Conservation (phyloP, 2,329 filamentous ascomycete species). For the Aspergillus brasiliensis region DNA sequence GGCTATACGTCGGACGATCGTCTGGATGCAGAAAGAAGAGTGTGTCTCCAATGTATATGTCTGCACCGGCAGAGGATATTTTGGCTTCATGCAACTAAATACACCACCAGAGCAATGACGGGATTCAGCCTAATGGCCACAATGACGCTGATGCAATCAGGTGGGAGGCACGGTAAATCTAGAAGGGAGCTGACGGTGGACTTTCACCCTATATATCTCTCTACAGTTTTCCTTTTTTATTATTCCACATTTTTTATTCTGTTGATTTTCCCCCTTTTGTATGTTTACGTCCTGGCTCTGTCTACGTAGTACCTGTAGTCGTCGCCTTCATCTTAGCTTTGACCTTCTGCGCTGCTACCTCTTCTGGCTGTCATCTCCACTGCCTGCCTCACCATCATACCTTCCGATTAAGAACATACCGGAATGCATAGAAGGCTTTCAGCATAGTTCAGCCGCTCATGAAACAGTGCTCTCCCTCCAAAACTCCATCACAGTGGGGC, state of each 20-base stretch:
- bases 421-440: conserved; percentile 23
- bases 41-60: conserved; percentile 10
- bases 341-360: neutral
- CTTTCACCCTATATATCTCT: conserved; percentile 5
- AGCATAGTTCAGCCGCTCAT: conserved; percentile 25
- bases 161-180: neutral
- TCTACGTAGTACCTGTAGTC: conserved; percentile 7
- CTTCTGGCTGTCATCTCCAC: neutral
- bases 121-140: neutral
- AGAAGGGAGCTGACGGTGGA: neutral
- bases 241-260: conserved; percentile 4
- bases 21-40: neutral
- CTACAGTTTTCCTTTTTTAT: neutral
- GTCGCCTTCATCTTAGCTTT: conserved; percentile 3
- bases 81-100: conserved; percentile 10
- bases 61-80: conserved; percentile 3
- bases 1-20: conserved; percentile 24
- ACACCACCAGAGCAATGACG: neutral
- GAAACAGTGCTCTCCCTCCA: conserved; percentile 4
- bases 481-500: neutral
- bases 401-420: conserved; percentile 17
- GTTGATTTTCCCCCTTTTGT: neutral
- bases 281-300: neutral
- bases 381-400: neutral
- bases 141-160: conserved; percentile 15